A percentile compares a stretch with the other conserved stretches of the same genome.
phyloP scores from a whole-genome alignment of 352 stramenopile genomes.

The Pythium myriotylum region DNA sequence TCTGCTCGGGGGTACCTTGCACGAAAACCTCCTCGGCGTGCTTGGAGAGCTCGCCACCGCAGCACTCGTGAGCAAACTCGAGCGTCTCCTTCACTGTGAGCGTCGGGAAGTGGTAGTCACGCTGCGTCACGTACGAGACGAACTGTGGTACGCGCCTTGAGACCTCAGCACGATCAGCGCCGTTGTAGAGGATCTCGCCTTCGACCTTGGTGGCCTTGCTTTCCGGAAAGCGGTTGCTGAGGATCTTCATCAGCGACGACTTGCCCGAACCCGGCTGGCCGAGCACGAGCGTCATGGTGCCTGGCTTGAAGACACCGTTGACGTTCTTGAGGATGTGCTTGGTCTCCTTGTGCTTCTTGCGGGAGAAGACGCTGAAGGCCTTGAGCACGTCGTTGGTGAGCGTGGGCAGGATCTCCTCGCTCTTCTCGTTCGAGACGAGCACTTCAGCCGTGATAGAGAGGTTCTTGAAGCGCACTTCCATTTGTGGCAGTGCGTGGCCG shows the following conservation, averaged over 20 bases:
- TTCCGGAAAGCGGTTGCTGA: constrained; percentile 51
- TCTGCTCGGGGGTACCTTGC: constrained; percentile 35
- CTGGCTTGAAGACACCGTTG: constrained; percentile 10
- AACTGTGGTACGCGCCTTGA: constrained; percentile 44
- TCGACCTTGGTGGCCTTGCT: constrained; percentile 39
- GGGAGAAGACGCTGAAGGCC: constrained; percentile 7
- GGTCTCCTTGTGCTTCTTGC: constrained; percentile 14
- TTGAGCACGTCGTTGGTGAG: constrained; percentile 7
- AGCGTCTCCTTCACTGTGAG: constrained; percentile 54
- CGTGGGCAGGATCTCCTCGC: constrained; percentile 8
- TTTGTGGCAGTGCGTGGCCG: constrained; percentile 7
- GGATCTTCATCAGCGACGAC: constrained; percentile 53
- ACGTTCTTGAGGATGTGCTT: constrained; percentile 35
- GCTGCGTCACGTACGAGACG: constrained; percentile 51
- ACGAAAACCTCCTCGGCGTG: constrained; percentile 36
- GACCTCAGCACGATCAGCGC: constrained; percentile 30
- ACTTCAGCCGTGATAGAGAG: constrained; percentile 34
- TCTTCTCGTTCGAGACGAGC: constrained; percentile 8
- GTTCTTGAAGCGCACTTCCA: constrained; percentile 44
- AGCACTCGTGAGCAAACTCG: constrained; percentile 57
- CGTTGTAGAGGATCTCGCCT: constrained; percentile 54
- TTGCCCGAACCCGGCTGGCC: constrained; percentile 9
- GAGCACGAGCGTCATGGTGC: too few species aligned
- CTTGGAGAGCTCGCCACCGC: constrained; percentile 33
- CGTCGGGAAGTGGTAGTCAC: constrained; percentile 46